Evolutionary conservation across 2,329 filamentous ascomycete genomes (phyloP).

Genomic region (Calonectria honghensis): DNA sequence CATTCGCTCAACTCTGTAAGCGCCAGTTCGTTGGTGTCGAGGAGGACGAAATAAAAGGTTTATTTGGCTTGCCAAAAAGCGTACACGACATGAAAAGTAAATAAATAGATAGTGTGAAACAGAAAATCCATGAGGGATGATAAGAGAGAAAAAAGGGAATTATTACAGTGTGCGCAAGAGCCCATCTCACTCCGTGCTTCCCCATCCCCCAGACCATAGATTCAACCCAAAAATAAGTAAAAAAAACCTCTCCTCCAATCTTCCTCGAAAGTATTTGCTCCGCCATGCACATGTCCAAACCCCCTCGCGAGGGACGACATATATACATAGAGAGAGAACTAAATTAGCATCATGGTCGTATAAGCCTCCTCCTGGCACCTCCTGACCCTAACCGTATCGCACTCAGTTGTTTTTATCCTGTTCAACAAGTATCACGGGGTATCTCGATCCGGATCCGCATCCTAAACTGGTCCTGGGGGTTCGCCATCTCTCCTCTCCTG

Average conservation of each 20-base stretch:
- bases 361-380: constrained; percentile 43
- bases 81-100: constrained; percentile 53
- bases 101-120: constrained; percentile 44
- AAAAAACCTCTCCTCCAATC: constrained; percentile 51
- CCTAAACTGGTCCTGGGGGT: constrained; percentile 49
- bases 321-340: constrained; percentile 46
- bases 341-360: constrained; percentile 52
- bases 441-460: constrained; percentile 52
- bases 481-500: constrained; percentile 39
- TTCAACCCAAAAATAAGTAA: constrained; percentile 52
- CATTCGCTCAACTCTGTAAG: background rate
- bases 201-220: constrained; percentile 49
- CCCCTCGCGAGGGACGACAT: constrained; percentile 41
- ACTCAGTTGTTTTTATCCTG: constrained; percentile 50
- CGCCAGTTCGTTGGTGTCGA: background rate
- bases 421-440: constrained; percentile 54
- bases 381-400: constrained; percentile 45
- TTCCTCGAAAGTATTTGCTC: constrained; percentile 44
- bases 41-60: constrained; percentile 44
- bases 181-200: constrained; percentile 52
- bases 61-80: constrained; percentile 50
- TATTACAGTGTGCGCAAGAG: constrained; percentile 70
- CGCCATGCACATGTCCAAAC: constrained; percentile 43
- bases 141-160: constrained; percentile 61
- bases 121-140: constrained; percentile 55